Evolutionary conservation across 495 filamentous ascomycete genomes (phyloP).

Genomic region (Monascus purpureus): DNA sequence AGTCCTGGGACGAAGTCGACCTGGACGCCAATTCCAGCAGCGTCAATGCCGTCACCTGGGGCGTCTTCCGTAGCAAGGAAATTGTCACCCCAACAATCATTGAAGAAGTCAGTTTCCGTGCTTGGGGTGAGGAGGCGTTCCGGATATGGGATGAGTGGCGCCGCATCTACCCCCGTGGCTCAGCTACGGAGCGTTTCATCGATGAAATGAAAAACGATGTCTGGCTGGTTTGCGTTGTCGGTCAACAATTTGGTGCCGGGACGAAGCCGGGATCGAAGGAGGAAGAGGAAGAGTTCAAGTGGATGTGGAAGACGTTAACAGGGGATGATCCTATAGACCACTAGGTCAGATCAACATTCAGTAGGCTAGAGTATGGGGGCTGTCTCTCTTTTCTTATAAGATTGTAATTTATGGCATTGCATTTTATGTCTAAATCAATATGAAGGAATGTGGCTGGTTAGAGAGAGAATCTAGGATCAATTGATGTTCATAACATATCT

Average conservation of each 20-base stretch:
- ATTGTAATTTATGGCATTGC: no score
- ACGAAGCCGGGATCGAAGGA: constrained; percentile 26
- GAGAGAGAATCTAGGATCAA: no score
- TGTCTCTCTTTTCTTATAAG: no score
- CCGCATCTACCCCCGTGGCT: constrained; percentile 58
- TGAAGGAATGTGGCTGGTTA: no score
- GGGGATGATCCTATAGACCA: constrained; percentile 8
- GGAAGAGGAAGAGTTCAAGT: constrained; percentile 29
- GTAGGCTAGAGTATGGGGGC: no score
- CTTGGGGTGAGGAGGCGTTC: constrained; percentile 94
- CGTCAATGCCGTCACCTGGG: constrained; percentile 95
- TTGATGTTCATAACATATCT: no score
- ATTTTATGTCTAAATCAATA: no score
- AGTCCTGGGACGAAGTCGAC: constrained; percentile 20
- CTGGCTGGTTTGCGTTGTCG: constrained; percentile 86
- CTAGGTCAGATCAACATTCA: no score
- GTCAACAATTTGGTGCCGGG: constrained; percentile 56
- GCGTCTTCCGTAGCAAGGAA: constrained; percentile 89
- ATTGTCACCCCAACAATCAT: constrained; percentile 97
- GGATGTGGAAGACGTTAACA: constrained; percentile 28
- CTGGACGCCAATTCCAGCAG: constrained; percentile 28
- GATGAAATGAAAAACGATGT: constrained; percentile 48
- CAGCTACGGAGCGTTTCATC: constrained; percentile 53
- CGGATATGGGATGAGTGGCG: constrained; percentile 92
- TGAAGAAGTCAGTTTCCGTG: constrained; percentile 85